Percentiles rank a stretch among this genome's conserved stretches.
Conservation (phyloP, 2,329 filamentous ascomycete genomes). For the Aspergillus jensenii region DNA sequence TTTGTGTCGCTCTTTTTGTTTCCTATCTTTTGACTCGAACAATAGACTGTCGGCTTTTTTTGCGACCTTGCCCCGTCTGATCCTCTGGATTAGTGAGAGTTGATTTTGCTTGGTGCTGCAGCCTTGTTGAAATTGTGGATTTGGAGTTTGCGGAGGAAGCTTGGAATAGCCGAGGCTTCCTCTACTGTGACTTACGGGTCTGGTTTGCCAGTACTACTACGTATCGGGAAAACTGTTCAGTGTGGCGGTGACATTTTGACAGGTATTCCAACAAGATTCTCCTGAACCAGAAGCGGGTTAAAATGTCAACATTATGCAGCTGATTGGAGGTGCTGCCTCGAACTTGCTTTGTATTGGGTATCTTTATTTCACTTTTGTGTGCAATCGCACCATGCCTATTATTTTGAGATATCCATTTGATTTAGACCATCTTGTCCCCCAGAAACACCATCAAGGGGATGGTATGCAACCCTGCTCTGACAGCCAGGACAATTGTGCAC, state of each 20-base stretch:
- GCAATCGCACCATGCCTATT: neutral
- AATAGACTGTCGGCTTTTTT: neutral
- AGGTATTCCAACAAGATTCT: neutral
- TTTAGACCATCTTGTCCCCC: conserved; percentile 27
- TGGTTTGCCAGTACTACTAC: neutral
- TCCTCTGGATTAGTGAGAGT: neutral
- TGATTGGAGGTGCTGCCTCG: too few species aligned
- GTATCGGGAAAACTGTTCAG: neutral
- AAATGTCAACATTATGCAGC: neutral
- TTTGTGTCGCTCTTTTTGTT: neutral
- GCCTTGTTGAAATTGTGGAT: neutral
- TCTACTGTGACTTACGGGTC: neutral
- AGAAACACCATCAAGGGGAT: conserved; percentile 1
- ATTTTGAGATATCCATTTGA: conserved; percentile 33
- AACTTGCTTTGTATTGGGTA: neutral
- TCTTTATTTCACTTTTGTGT: neutral
- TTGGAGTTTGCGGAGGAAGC: neutral
- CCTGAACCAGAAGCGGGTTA: neutral
- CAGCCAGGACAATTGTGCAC: conserved; percentile 96
- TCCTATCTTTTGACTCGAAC: neutral
- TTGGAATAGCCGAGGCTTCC: neutral
- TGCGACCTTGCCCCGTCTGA: neutral
- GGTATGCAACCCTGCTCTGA: conserved; percentile 46
- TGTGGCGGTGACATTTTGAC: neutral
- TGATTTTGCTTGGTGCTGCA: neutral